A percentile compares a stretch with the other conserved stretches of the same genome.
These are phyloP conservation scores for Saccharomycopsis synnaedendra DNA, from an alignment of 805 yeast genomes.

Conservation along the genomic window DNA sequence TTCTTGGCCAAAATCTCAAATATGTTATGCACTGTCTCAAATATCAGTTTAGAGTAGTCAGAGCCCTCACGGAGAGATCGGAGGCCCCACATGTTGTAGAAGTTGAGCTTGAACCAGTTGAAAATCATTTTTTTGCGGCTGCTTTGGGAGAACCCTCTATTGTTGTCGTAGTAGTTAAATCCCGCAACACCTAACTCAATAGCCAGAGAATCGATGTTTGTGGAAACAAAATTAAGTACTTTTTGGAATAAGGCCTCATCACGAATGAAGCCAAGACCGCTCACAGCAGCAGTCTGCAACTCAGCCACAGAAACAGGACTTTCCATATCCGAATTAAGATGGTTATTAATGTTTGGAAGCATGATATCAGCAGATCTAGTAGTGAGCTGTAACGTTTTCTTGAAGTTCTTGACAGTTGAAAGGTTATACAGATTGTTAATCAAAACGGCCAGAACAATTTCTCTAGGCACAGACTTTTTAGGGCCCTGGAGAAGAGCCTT, in stretches of 20 bases:
- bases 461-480: constrained; percentile 38
- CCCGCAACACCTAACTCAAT: constrained; percentile 53
- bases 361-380: constrained; percentile 9
- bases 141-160: constrained; percentile 13
- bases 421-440: constrained; percentile 29
- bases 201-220: constrained; percentile 42
- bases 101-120: constrained; percentile 47
- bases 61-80: constrained; percentile 36
- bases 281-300: constrained; percentile 44
- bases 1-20: constrained; percentile 28
- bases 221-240: constrained; percentile 43
- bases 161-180: constrained; percentile 28
- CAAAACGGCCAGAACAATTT: constrained; percentile 34
- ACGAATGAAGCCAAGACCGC: constrained; percentile 39
- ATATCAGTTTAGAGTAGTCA: constrained; percentile 34
- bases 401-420: constrained; percentile 39
- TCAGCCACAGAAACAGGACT: constrained; percentile 29
- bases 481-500: constrained; percentile 45
- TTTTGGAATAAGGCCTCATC: constrained; percentile 33
- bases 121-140: constrained; percentile 25
- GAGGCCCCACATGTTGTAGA: constrained; percentile 30
- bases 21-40: constrained; percentile 32
- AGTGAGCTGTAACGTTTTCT: constrained; percentile 38
- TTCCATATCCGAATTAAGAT: constrained; percentile 17
- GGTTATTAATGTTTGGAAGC: constrained; percentile 11